Percentiles rank a stretch among this genome's conserved stretches.
Evolutionary conservation across 805 yeast genomes (phyloP).

Genomic region (Candida insectorum): DNA sequence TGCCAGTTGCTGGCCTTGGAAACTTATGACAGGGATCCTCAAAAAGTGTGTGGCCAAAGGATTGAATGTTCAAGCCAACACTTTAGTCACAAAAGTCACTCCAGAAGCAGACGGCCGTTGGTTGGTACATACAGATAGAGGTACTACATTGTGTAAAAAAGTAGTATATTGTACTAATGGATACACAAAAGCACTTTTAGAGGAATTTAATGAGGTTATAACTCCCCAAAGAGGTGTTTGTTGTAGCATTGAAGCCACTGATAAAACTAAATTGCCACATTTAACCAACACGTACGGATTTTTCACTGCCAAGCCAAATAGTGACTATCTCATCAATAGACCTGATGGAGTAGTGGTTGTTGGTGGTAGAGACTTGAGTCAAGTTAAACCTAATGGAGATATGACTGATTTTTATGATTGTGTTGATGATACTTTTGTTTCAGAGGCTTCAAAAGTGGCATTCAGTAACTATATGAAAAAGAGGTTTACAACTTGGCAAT

Average conservation of each 20-base stretch:
- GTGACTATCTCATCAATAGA: constrained; percentile 36
- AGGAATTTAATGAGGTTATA: constrained; percentile 22
- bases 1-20: constrained; percentile 45
- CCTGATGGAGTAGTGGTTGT: constrained; percentile 36
- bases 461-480: constrained; percentile 27
- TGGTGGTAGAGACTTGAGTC: constrained; percentile 25
- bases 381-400: constrained; percentile 5
- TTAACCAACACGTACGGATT: constrained; percentile 31
- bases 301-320: constrained; percentile 12
- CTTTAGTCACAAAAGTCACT: constrained; percentile 29
- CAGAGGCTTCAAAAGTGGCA: constrained; percentile 15
- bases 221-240: constrained; percentile 33
- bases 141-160: constrained; percentile 5
- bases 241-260: constrained; percentile 23
- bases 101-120: constrained; percentile 22
- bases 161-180: constrained; percentile 10
- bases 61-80: constrained; percentile 41
- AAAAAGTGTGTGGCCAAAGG: constrained; percentile 27
- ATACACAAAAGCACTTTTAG: constrained; percentile 17
- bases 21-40: constrained; percentile 31
- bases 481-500: constrained; percentile 30
- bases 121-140: constrained; percentile 18
- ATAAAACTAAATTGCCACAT: constrained; percentile 23
- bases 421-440: constrained; percentile 32
- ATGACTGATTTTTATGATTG: constrained; percentile 18